Evolutionary conservation across 257 asterid genomes (phyloP).

Genomic region (Eustoma russellianum): DNA sequence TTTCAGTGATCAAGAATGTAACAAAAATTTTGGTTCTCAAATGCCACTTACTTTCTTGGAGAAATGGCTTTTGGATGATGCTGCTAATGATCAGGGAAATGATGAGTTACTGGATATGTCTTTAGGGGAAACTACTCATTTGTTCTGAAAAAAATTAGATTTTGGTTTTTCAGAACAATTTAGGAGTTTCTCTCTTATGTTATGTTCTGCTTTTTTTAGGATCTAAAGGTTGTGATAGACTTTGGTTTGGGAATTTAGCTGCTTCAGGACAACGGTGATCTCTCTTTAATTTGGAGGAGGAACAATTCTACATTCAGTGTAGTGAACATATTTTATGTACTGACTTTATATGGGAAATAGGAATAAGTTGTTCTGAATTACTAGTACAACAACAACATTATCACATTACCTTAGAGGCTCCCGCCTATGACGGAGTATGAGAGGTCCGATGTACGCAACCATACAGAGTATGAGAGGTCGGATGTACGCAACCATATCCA

Average conservation of each 20-base stretch:
- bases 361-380: conserved; percentile 2
- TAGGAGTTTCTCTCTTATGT: conserved; percentile 26
- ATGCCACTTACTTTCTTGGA: conserved; percentile 60
- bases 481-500: too few species aligned
- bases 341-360: conserved; percentile 4
- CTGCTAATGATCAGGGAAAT: conserved; percentile 48
- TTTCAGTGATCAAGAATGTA: conserved; percentile 10
- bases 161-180: conserved; percentile 33
- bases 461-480: too few species aligned
- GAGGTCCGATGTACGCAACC: too few species aligned
- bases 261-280: conserved; percentile 6
- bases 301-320: conserved; percentile 9
- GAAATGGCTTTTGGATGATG: conserved; percentile 78
- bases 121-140: conserved; percentile 53
- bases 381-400: too few species aligned
- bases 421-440: too few species aligned
- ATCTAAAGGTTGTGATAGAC: conserved; percentile 3
- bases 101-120: conserved; percentile 54
- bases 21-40: conserved; percentile 19
- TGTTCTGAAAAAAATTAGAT: conserved; percentile 23
- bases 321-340: conserved; percentile 5
- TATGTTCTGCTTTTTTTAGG: neutral
- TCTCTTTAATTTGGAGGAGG: conserved; percentile 8
- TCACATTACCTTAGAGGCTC: too few species aligned
- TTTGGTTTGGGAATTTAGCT: conserved; percentile 4